phyloP scores from a whole-genome alignment of 164 flowering plant genomes.

The Dillenia suffruticosa region DNA sequence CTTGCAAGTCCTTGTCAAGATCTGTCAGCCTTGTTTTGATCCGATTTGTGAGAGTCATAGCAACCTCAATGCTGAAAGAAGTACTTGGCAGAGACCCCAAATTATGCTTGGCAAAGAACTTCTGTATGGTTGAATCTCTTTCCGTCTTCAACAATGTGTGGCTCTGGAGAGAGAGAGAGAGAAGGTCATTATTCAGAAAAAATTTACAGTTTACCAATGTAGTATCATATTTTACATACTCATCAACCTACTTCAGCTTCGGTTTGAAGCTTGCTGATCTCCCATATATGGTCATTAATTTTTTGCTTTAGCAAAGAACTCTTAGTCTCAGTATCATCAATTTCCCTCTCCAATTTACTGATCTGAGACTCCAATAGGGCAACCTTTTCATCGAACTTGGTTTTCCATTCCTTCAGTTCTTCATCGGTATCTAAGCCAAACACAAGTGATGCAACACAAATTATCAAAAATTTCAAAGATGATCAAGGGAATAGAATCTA shows the following conservation, averaged over 20 bases:
- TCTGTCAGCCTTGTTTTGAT: constrained; percentile 47
- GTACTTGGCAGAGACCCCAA: constrained; percentile 54
- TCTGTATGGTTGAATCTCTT: constrained; percentile 60
- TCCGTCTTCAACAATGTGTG: constrained; percentile 52
- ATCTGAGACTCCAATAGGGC: constrained; percentile 49
- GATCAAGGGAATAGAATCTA: no score
- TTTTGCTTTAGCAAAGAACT: constrained; percentile 23
- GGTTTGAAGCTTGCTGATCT: constrained; percentile 75
- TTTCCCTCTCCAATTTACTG: constrained; percentile 64
- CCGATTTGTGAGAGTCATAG: constrained; percentile 55
- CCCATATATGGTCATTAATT: constrained; percentile 36
- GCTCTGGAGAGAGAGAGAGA: constrained; percentile 42
- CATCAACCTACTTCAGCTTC: constrained; percentile 65
- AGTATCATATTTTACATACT: constrained; percentile 2
- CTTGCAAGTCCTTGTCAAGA: constrained; percentile 64
- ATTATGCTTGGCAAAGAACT: constrained; percentile 58
- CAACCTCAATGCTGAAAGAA: constrained; percentile 66
- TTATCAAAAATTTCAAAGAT: no score
- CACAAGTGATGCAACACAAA: no score
- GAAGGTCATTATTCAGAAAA: neutral
- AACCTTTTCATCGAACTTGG: constrained; percentile 74
- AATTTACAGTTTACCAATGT: neutral
- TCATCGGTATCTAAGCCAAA: constrained; percentile 72
- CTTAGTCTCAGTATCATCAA: constrained; percentile 45
- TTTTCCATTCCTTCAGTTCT: constrained; percentile 86